Percentiles rank a stretch among this genome's conserved stretches.
Evolutionary conservation across 176 grass and related monocot species (phyloP).

Genomic region (Cocos nucifera): DNA sequence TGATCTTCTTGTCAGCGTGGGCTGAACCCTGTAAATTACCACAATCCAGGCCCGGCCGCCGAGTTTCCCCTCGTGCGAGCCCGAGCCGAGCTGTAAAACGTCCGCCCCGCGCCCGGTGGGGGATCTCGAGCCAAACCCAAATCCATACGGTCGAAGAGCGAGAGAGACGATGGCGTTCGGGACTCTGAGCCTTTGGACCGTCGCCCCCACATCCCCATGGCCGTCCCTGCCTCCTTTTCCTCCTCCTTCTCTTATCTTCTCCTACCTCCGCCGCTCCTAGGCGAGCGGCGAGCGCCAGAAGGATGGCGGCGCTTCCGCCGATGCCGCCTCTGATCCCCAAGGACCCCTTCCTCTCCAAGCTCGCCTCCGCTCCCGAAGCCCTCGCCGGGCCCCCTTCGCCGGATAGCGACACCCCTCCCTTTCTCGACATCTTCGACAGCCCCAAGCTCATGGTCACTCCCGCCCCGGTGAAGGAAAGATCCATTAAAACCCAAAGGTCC

Average conservation of each 20-base stretch:
- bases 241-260: background rate
- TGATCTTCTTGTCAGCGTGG: too few species aligned
- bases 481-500: too few species aligned
- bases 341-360: conserved; percentile 24
- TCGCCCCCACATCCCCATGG: conserved; percentile 16
- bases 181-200: too few species aligned
- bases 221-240: conserved; percentile 7
- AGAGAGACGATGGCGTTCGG: too few species aligned
- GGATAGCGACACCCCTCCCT: conserved; percentile 41
- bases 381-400: background rate
- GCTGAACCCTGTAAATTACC: too few species aligned
- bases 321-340: conserved; percentile 16
- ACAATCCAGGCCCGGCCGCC: too few species aligned
- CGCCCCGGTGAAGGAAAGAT: conserved; percentile 59
- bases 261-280: conserved; percentile 9
- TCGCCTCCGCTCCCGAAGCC: conserved; percentile 29
- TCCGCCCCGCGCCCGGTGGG: too few species aligned
- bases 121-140: too few species aligned
- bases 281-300: conserved; percentile 15
- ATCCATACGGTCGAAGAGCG: too few species aligned
- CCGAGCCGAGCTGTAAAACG: too few species aligned
- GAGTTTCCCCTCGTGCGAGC: too few species aligned
- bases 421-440: conserved; percentile 64
- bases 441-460: conserved; percentile 70
- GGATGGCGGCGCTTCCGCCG: background rate